phyloP scores from a whole-genome alignment of 495 filamentous ascomycete species.

The Tuber magnatum region DNA sequence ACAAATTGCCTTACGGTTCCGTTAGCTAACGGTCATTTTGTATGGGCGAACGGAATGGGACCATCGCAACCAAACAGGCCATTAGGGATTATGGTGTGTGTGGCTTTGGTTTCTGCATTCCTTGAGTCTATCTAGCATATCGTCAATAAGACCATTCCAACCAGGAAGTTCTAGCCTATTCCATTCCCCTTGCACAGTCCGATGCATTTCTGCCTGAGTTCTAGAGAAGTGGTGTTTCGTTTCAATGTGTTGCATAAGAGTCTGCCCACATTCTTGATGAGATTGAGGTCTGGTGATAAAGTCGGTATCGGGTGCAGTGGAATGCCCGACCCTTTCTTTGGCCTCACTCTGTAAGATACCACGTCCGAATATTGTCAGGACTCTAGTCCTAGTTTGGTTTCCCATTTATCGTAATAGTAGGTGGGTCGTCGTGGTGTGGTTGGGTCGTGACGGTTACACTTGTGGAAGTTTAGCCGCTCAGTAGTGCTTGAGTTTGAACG shows the following conservation, averaged over 20 bases:
- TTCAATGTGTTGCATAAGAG: constrained; percentile 13
- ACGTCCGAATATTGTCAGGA: not conserved
- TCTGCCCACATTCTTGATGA: constrained; percentile 1
- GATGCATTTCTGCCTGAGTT: constrained; percentile 1
- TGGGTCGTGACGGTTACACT: too few species aligned
- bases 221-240: not conserved
- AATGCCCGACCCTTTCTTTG: constrained; percentile 2
- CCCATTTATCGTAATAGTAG: too few species aligned
- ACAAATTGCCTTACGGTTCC: too few species aligned
- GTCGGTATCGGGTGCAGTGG: not conserved
- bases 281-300: constrained; percentile 5
- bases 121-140: constrained; percentile 12
- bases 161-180: constrained; percentile 7
- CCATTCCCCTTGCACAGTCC: constrained; percentile 13
- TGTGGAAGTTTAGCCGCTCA: too few species aligned
- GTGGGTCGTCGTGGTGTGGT: too few species aligned
- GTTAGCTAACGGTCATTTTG: too few species aligned
- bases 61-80: too few species aligned
- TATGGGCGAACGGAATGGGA: too few species aligned
- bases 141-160: constrained; percentile 14
- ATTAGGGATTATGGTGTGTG: too few species aligned
- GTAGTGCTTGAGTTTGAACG: too few species aligned
- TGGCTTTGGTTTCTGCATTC: not conserved
- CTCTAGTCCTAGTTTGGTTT: too few species aligned
- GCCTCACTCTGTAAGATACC: not conserved